A percentile compares a stretch with the other conserved stretches of the same genome.
phyloP scores from a whole-genome alignment of 2,329 filamentous ascomycete genomes.

The Colletotrichum sublineola region DNA sequence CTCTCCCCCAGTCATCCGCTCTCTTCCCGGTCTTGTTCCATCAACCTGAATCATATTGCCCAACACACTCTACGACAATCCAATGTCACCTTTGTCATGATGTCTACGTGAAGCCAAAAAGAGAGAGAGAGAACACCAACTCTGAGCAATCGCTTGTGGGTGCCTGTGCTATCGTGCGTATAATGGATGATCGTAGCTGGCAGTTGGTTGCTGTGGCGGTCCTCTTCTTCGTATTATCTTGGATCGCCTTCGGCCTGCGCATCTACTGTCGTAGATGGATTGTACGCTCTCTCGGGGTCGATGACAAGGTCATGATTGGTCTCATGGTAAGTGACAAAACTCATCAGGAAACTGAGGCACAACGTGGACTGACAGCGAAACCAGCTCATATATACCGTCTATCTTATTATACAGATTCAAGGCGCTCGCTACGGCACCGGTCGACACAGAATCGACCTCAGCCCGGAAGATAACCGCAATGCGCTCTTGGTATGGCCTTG shows the following conservation, averaged over 20 bases:
- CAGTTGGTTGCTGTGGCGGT: slow-evolving; percentile 47
- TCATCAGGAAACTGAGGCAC: not conserved
- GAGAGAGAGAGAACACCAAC: slow-evolving; percentile 2
- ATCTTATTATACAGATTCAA: slow-evolving; percentile 45
- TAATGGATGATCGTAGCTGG: slow-evolving; percentile 44
- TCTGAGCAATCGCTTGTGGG: slow-evolving; percentile 12
- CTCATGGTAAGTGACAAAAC: slow-evolving; percentile 46
- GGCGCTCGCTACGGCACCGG: slow-evolving; percentile 49
- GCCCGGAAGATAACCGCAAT: slow-evolving; percentile 41
- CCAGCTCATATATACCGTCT: slow-evolving; percentile 46
- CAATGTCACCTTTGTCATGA: slow-evolving; percentile 28
- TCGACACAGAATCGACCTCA: slow-evolving; percentile 44
- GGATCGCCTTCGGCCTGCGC: slow-evolving; percentile 49
- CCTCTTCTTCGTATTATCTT: slow-evolving; percentile 52
- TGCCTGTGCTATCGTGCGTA: slow-evolving; percentile 19
- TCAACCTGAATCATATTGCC: slow-evolving; percentile 22
- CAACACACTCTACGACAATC: slow-evolving; percentile 1
- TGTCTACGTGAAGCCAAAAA: slow-evolving; percentile 18
- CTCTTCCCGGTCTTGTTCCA: slow-evolving; percentile 18
- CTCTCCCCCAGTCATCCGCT: not conserved
- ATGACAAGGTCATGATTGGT: slow-evolving; percentile 52
- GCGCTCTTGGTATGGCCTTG: slow-evolving; percentile 49
- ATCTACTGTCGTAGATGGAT: slow-evolving; percentile 51
- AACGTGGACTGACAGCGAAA: slow-evolving; percentile 23
- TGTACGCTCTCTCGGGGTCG: slow-evolving; percentile 49